phyloP scores from a whole-genome alignment of 805 yeast genomes.

The Pichia insulana region DNA sequence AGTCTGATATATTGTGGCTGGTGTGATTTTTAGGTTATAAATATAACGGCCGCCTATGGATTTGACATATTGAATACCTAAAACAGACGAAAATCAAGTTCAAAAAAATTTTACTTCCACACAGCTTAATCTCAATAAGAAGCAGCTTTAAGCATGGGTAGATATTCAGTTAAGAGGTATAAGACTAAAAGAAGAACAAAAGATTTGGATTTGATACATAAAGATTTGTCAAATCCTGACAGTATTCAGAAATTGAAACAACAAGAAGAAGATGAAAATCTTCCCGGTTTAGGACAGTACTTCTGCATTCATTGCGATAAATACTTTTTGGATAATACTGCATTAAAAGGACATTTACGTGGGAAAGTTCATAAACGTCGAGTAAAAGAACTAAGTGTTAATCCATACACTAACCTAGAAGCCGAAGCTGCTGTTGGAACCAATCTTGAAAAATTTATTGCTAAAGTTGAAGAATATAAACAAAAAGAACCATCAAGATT shows the following conservation, averaged over 20 bases:
- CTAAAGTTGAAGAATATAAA: conserved; percentile 51
- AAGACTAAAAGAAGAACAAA: conserved; percentile 83
- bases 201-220: conserved; percentile 75
- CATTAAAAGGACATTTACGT: conserved; percentile 64
- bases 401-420: conserved; percentile 82
- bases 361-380: conserved; percentile 82
- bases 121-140: too few relatives aligned
- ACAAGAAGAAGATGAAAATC: conserved; percentile 81
- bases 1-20: neutral
- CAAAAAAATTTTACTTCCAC: neutral
- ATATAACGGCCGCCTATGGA: too few relatives aligned
- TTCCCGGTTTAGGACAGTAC: conserved; percentile 91
- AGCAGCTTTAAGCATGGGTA: too few relatives aligned
- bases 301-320: conserved; percentile 93
- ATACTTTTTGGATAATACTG: conserved; percentile 71
- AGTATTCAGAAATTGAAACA: conserved; percentile 59
- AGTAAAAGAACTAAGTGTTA: conserved; percentile 61
- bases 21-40: too few relatives aligned
- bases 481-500: conserved; percentile 39
- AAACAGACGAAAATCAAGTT: too few relatives aligned
- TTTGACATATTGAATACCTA: too few relatives aligned
- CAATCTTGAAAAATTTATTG: conserved; percentile 58
- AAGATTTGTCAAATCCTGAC: conserved; percentile 60
- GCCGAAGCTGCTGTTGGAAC: conserved; percentile 87
- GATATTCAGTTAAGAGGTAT: conserved; percentile 77